These are phyloP conservation scores for Leishmania lainsoni DNA, from an alignment of 208 protist genomes.

Conservation along the genomic window DNA sequence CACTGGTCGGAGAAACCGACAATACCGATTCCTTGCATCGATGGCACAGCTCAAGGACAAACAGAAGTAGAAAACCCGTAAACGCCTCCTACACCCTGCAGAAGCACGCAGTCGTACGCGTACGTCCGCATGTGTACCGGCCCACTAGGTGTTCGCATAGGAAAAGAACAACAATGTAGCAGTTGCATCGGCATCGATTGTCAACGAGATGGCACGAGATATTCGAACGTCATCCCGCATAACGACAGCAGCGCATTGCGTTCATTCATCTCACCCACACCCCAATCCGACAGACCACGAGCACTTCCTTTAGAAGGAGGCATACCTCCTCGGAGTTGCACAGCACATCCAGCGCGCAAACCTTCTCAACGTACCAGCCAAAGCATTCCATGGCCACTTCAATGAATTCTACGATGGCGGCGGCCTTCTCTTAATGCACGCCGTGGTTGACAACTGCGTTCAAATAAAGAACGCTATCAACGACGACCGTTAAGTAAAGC, in stretches of 20 bases:
- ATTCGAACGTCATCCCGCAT: slow-evolving; percentile 57
- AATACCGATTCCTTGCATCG: neutral
- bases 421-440: slow-evolving; percentile 95
- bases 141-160: neutral
- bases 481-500: slow-evolving; percentile 94
- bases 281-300: slow-evolving; percentile 88
- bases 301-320: slow-evolving; percentile 96
- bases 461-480: slow-evolving; percentile 33
- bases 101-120: neutral
- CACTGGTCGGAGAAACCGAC: neutral
- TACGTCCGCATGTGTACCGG: neutral
- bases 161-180: neutral
- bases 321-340: slow-evolving; percentile 99
- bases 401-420: slow-evolving; percentile 94
- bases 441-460: slow-evolving; percentile 89
- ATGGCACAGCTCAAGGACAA: neutral
- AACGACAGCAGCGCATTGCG: slow-evolving; percentile 69
- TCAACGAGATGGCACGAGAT: neutral
- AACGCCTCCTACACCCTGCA: neutral
- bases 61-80: neutral
- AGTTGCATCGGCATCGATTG: neutral
- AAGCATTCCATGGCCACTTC: slow-evolving; percentile 78
- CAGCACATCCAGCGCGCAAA: slow-evolving; percentile 98
- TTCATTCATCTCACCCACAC: slow-evolving; percentile 81
- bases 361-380: slow-evolving; percentile 85